Base-by-base conservation (phyloP, 23 red algal genomes). In the Gracilariopsis chorda region DNA sequence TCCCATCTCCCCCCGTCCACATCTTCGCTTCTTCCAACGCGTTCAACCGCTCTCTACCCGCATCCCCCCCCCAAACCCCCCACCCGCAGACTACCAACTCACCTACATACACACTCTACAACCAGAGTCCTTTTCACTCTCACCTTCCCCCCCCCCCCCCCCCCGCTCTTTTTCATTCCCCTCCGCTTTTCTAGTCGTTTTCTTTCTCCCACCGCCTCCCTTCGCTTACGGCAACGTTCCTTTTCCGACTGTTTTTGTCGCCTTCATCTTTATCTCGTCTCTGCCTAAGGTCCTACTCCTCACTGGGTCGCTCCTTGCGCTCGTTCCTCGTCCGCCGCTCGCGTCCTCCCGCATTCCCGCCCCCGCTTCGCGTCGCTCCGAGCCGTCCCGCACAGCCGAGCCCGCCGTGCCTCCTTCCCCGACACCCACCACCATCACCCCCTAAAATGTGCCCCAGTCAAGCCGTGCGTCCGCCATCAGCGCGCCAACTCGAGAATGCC, bases 391-490 rank as follows among this genome's bases (percentile, higher is more conserved):
- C 34, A 32, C 73, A 39, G 45, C 45, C 23, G 68, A 23, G 41
- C 6, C 49, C 45, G 27, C 1, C 8, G 39, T 7, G 11, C 32
- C 9, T 44, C 51, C 45, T 27, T 3, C 73, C 45, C 32, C 69
- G 39, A 0, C 0, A 17, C 14, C 71, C 71, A 28, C 47, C 30
- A 13, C 8, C 58, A 13, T 55, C 25, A 23, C 58, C 11, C 47
- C 56, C 75, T 19, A 57, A 9, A 58, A 60, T 83, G 53, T 61
- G 52, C 78, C 49, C 52, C 2, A 42, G 49, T 7, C 53, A 63
- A 24, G 78, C 36, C 28, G 78, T 83, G 78, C 78, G 53, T 61
- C 59, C 53, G 27, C 53, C 78, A 56, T 42, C 53, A 6, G 32
- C 78, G 7, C 62, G 30, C 35, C 46, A 60, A 20, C 49, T 46